Evolutionary conservation across 306 rosid genomes (phyloP).

Genomic region (Prunus campanulata): DNA sequence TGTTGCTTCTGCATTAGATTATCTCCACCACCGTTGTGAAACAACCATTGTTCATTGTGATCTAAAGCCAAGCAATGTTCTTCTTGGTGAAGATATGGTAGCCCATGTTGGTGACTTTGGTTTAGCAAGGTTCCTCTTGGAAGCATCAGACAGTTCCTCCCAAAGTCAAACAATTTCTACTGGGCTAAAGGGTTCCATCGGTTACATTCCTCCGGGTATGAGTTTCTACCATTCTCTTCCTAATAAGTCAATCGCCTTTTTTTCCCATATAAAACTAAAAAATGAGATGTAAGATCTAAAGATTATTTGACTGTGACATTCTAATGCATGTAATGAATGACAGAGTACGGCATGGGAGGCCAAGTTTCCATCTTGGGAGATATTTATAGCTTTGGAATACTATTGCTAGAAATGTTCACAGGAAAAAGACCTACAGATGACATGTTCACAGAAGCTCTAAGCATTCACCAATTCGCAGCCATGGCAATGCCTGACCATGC

Average conservation of each 20-base stretch:
- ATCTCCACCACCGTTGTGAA: neutral
- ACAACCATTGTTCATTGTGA: neutral
- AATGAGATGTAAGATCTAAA: neutral
- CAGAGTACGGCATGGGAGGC: slow-evolving; percentile 31
- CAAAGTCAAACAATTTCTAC: slow-evolving; percentile 1
- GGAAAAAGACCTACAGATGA: slow-evolving; percentile 19
- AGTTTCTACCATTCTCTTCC: neutral
- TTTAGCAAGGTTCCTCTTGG: neutral
- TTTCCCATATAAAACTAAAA: too few species aligned
- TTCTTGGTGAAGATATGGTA: slow-evolving; percentile 26
- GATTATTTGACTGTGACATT: neutral
- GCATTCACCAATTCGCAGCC: slow-evolving; percentile 9
- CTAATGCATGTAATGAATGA: neutral
- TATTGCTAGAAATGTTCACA: slow-evolving; percentile 26
- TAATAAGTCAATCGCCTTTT: too few species aligned
- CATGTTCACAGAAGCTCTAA: slow-evolving; percentile 10
- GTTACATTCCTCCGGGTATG: slow-evolving; percentile 36
- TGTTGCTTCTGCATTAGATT: neutral
- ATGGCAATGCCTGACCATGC: slow-evolving; percentile 16
- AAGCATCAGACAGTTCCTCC: slow-evolving; percentile 8
- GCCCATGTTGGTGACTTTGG: slow-evolving; percentile 27
- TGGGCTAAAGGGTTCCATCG: slow-evolving; percentile 21
- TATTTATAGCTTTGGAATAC: slow-evolving; percentile 27
- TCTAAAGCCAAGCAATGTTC: neutral
- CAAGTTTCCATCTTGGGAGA: slow-evolving; percentile 26